A percentile compares a stretch with the other conserved stretches of the same genome.
Evolutionary conservation across 495 filamentous ascomycete species (phyloP).

Genomic region (Penicillium atrosanguineum): DNA sequence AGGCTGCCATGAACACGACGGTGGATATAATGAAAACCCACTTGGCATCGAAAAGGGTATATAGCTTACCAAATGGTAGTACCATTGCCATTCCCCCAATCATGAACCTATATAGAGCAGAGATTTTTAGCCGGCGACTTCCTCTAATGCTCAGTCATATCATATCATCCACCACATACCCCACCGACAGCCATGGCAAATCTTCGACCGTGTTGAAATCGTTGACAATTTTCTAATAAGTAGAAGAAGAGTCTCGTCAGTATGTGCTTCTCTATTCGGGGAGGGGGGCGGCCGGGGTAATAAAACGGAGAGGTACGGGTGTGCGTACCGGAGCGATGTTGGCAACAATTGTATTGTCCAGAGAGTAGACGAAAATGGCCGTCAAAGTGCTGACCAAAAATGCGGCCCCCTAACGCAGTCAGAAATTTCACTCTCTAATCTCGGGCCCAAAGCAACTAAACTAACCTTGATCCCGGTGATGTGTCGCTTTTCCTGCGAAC

Average conservation of each 20-base stretch:
- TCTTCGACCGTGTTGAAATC: slow-evolving; percentile 46
- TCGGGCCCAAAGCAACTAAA: no score
- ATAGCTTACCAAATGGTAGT: slow-evolving; percentile 35
- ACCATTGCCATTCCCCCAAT: slow-evolving; percentile 14
- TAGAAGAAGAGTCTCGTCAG: background rate
- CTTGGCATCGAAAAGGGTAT: slow-evolving; percentile 50
- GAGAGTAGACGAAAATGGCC: slow-evolving; percentile 47
- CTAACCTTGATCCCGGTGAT: no score
- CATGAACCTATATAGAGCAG: slow-evolving; percentile 40
- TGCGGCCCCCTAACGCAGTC: slow-evolving; percentile 5
- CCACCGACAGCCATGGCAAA: slow-evolving; percentile 50
- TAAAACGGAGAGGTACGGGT: background rate
- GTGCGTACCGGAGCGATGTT: slow-evolving; percentile 43
- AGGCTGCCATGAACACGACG: slow-evolving; percentile 45
- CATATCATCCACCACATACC: slow-evolving; percentile 23
- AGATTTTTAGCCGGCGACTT: slow-evolving; percentile 30
- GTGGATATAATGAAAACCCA: slow-evolving; percentile 48
- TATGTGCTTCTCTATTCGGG: background rate
- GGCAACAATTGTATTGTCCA: slow-evolving; percentile 60
- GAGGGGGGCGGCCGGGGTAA: no score
- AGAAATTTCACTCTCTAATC: no score
- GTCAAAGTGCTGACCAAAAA: slow-evolving; percentile 5
- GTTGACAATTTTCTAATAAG: slow-evolving; percentile 34
- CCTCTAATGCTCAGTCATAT: background rate
- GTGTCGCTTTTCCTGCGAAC: no score